phyloP scores from a whole-genome alignment of 169 alveolate species.

The Cryptosporidium bovis region DNA sequence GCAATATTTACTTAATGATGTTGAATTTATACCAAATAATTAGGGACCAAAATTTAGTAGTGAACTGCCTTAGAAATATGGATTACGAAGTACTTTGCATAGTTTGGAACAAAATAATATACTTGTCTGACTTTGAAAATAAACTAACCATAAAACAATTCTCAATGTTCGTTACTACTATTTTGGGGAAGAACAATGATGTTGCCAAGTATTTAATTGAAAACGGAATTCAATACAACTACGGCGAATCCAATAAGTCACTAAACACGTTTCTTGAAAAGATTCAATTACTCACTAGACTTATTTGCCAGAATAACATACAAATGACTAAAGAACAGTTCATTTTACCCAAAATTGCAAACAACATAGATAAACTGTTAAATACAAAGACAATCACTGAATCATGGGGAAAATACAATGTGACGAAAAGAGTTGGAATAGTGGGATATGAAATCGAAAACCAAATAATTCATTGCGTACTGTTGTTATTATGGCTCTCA shows the following conservation, averaged over 20 bases:
- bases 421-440: neutral
- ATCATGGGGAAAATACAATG: slow-evolving; percentile 42
- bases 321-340: slow-evolving; percentile 26
- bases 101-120: slow-evolving; percentile 45
- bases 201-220: slow-evolving; percentile 31
- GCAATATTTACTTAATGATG: slow-evolving; percentile 42
- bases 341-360: slow-evolving; percentile 58
- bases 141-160: slow-evolving; percentile 10
- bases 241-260: neutral
- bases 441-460: slow-evolving; percentile 32
- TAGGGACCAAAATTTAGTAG: slow-evolving; percentile 20
- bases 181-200: slow-evolving; percentile 15
- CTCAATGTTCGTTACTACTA: slow-evolving; percentile 8
- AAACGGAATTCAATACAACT: slow-evolving; percentile 45
- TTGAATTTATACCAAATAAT: slow-evolving; percentile 46
- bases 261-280: neutral
- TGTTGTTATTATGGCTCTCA: slow-evolving; percentile 50
- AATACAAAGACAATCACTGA: slow-evolving; percentile 14
- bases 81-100: slow-evolving; percentile 47
- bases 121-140: neutral
- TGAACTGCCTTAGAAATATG: slow-evolving; percentile 1
- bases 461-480: slow-evolving; percentile 51
- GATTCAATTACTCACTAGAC: neutral
- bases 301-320: slow-evolving; percentile 10
- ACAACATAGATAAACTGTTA: slow-evolving; percentile 31